These are phyloP conservation scores for Leavenworthia alabamica DNA, from an alignment of 345 rosid genomes.

Conservation along the genomic window DNA sequence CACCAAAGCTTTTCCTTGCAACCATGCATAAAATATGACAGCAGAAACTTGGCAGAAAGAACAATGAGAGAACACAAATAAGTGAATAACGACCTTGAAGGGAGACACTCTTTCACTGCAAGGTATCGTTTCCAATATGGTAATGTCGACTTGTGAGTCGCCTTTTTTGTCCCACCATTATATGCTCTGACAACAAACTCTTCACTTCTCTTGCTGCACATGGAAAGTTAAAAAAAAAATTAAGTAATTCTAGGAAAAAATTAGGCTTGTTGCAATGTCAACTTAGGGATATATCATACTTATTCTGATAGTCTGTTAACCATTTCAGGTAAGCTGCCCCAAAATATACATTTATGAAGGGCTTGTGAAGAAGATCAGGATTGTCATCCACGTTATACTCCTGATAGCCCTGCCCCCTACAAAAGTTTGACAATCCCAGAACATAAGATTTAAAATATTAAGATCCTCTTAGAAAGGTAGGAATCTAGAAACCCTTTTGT, in stretches of 20 bases:
- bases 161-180: constrained; percentile 71
- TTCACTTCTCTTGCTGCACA: constrained; percentile 74
- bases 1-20: not conserved
- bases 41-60: constrained; percentile 1
- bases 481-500: constrained; percentile 5
- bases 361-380: constrained; percentile 66
- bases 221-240: constrained; percentile 19
- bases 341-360: constrained; percentile 71
- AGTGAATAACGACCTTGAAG: constrained; percentile 57
- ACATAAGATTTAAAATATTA: not conserved
- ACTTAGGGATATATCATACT: constrained; percentile 36
- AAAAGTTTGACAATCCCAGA: constrained; percentile 19
- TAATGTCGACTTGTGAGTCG: constrained; percentile 76
- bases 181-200: constrained; percentile 86
- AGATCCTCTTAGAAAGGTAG: not conserved
- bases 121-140: constrained; percentile 80
- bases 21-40: constrained; percentile 2
- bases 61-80: constrained; percentile 7
- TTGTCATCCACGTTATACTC: constrained; percentile 47
- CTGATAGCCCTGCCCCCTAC: constrained; percentile 62
- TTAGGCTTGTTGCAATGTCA: not conserved
- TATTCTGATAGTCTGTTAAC: constrained; percentile 60
- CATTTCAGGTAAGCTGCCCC: constrained; percentile 87
- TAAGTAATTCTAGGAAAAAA: not conserved
- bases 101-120: constrained; percentile 68